Evolutionary conservation across 805 yeast species (phyloP).

Genomic region (Starmerella cellae): DNA sequence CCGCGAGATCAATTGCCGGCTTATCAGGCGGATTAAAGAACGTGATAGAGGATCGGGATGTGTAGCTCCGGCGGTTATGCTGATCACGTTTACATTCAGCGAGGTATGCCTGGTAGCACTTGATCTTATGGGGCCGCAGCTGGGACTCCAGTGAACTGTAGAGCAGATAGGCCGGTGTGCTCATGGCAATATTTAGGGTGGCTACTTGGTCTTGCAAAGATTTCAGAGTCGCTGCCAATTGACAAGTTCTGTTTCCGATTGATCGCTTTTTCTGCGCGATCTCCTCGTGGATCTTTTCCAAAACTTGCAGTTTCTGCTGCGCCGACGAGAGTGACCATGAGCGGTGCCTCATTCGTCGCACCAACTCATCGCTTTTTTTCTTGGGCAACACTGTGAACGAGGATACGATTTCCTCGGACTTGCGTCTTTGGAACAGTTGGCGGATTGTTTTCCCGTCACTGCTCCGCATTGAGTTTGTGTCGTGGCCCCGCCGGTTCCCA

Average conservation of each 20-base stretch:
- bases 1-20: no score
- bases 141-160: conserved; percentile 5
- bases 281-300: conserved; percentile 3
- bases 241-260: conserved; percentile 11
- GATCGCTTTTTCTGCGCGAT: conserved; percentile 5
- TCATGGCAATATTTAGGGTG: conserved; percentile 10
- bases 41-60: no score
- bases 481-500: neutral
- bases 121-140: neutral
- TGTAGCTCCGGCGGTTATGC: no score
- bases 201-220: conserved; percentile 3
- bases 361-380: neutral
- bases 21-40: no score
- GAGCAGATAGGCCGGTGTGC: conserved; percentile 4
- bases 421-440: no score
- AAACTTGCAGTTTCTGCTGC: neutral
- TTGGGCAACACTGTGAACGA: neutral
- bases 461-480: neutral
- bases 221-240: conserved; percentile 6
- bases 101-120: neutral
- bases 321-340: conserved; percentile 11
- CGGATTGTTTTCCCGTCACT: neutral
- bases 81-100: no score
- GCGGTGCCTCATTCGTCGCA: neutral
- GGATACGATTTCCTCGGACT: neutral